phyloP scores from a whole-genome alignment of 164 flowering plant genomes.

The Magnolia kwangsiensis region DNA sequence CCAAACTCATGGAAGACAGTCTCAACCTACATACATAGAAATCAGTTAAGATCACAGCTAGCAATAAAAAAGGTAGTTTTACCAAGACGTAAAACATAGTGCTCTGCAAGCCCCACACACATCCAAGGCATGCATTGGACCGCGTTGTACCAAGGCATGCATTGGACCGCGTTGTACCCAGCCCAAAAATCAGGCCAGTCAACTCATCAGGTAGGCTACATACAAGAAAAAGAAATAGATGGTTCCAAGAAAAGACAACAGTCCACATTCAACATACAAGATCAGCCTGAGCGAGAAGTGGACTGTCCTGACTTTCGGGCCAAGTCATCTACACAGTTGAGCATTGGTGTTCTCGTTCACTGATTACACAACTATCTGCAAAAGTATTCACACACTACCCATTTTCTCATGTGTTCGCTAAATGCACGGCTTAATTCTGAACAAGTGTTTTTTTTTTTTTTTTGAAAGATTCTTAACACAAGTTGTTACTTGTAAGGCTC shows the following conservation, averaged over 20 bases:
- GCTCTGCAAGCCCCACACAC: background rate
- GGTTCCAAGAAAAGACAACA: background rate
- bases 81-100: background rate
- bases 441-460: background rate
- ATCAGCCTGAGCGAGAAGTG: no score
- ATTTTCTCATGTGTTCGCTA: no score
- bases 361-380: no score
- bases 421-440: background rate
- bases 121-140: background rate
- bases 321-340: no score
- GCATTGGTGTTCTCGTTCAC: no score
- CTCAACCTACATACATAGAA: conserved; percentile 64
- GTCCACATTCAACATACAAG: background rate
- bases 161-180: no score
- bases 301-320: no score
- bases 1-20: conserved; percentile 99
- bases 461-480: no score
- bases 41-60: background rate
- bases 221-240: background rate
- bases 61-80: background rate
- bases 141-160: background rate
- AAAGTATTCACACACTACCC: background rate
- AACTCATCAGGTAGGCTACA: background rate
- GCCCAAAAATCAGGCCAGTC: no score
- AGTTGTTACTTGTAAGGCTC: no score